Percentiles rank a stretch among this genome's conserved stretches.
phyloP scores from a whole-genome alignment of 2,329 filamentous ascomycete genomes.

The Penicillium aurantiogriseum region DNA sequence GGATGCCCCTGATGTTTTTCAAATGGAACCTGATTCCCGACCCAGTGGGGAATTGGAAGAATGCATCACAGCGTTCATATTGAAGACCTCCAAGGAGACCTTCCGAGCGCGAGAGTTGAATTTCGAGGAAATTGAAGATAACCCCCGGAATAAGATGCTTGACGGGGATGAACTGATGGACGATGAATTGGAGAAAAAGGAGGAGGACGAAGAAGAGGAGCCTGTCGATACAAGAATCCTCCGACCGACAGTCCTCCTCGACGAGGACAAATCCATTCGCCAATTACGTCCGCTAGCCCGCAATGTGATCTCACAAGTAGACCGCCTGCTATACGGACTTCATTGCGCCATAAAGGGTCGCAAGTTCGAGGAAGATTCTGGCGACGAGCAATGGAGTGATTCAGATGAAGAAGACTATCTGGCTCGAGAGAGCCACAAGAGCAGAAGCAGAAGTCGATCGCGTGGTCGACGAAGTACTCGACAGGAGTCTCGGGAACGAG shows the following conservation, averaged over 20 bases:
- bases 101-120: slow-evolving; percentile 51
- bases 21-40: slow-evolving; percentile 43
- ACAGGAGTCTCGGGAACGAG: slow-evolving; percentile 9
- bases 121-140: slow-evolving; percentile 6
- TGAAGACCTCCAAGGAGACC: slow-evolving; percentile 66
- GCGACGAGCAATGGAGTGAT: slow-evolving; percentile 31
- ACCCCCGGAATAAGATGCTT: slow-evolving; percentile 13
- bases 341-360: slow-evolving; percentile 64
- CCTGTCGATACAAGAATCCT: slow-evolving; percentile 11
- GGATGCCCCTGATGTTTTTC: slow-evolving; percentile 54
- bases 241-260: slow-evolving; percentile 29
- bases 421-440: slow-evolving; percentile 11
- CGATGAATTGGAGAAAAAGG: slow-evolving; percentile 3
- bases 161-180: slow-evolving; percentile 18
- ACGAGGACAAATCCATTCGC: slow-evolving; percentile 43
- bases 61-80: slow-evolving; percentile 63
- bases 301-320: slow-evolving; percentile 68
- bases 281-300: slow-evolving; percentile 67
- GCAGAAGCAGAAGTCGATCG: slow-evolving; percentile 20
- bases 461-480: slow-evolving; percentile 28
- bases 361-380: slow-evolving; percentile 26
- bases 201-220: slow-evolving; percentile 20
- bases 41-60: slow-evolving; percentile 68
- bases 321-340: slow-evolving; percentile 67
- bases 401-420: slow-evolving; percentile 22